These are phyloP conservation scores for Penicillium cataractarum DNA, from an alignment of 495 filamentous ascomycete genomes.

Conservation along the genomic window DNA sequence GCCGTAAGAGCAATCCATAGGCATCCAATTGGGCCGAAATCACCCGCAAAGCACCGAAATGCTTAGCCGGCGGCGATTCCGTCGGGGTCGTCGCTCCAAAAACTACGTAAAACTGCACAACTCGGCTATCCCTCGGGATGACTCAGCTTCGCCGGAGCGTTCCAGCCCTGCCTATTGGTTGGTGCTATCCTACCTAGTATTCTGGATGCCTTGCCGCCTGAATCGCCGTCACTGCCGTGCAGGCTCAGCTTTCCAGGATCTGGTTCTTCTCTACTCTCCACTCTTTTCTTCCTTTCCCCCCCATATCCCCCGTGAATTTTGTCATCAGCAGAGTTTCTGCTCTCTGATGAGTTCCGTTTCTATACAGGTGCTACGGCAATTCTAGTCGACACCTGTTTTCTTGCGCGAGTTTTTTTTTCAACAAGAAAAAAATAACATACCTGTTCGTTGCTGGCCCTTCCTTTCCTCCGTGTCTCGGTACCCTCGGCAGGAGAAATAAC, in stretches of 20 bases:
- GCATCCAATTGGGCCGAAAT: slow-evolving; percentile 31
- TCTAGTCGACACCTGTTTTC: slow-evolving; percentile 51
- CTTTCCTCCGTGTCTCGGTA: slow-evolving; percentile 42
- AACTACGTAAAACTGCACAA: background rate
- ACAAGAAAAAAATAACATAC: slow-evolving; percentile 17
- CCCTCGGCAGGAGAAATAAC: slow-evolving; percentile 28
- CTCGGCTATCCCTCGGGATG: slow-evolving; percentile 31
- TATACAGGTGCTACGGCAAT: slow-evolving; percentile 52
- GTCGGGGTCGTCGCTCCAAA: background rate
- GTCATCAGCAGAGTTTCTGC: slow-evolving; percentile 38
- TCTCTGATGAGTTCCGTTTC: slow-evolving; percentile 52
- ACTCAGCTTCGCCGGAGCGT: slow-evolving; percentile 34
- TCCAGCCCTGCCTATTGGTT: slow-evolving; percentile 17
- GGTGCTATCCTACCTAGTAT: background rate
- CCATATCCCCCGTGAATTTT: slow-evolving; percentile 22
- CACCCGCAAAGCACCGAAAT: slow-evolving; percentile 30
- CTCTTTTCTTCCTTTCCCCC: slow-evolving; percentile 21
- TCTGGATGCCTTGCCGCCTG: slow-evolving; percentile 2
- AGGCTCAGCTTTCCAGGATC: slow-evolving; percentile 15
- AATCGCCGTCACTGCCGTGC: slow-evolving; percentile 27
- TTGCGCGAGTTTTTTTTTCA: slow-evolving; percentile 17
- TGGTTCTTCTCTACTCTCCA: slow-evolving; percentile 19
- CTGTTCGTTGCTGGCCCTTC: slow-evolving; percentile 25
- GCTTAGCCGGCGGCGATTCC: slow-evolving; percentile 25
- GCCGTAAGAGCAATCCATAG: slow-evolving; percentile 21